Percentiles rank a stretch among this genome's conserved stretches.
These are phyloP conservation scores for Wallacemonas sp. DNA, from an alignment of 208 protist species.

Conservation along the genomic window DNA sequence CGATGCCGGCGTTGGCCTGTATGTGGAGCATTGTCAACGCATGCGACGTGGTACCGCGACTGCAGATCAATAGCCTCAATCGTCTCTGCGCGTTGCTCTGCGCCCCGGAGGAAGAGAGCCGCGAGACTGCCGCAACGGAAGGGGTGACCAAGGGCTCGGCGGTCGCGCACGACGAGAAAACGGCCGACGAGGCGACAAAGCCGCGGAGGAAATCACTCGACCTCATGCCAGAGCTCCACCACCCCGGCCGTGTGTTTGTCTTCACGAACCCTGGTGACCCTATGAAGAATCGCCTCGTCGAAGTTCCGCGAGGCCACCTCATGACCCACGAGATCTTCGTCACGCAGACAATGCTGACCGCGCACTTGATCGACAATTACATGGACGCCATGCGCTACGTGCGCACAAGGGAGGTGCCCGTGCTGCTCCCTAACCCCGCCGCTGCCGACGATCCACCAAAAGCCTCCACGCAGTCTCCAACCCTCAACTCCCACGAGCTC, in stretches of 20 bases:
- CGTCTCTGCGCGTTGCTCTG: constrained; percentile 23
- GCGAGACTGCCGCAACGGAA: background rate
- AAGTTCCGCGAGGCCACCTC: constrained; percentile 51
- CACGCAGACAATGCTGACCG: constrained; percentile 39
- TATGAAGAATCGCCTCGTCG: constrained; percentile 41
- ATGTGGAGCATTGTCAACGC: constrained; percentile 58
- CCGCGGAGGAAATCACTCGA: constrained; percentile 8
- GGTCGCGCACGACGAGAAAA: background rate
- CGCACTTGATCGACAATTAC: constrained; percentile 52
- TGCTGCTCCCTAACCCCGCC: background rate
- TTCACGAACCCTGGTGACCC: constrained; percentile 44
- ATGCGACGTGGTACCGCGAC: constrained; percentile 48
- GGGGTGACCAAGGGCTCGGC: background rate
- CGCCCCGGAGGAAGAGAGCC: background rate
- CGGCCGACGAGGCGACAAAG: background rate
- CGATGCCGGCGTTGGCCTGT: background rate
- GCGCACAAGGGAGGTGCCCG: background rate
- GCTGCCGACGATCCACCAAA: background rate
- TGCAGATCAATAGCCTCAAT: constrained; percentile 71
- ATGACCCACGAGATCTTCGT: constrained; percentile 58
- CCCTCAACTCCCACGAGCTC: background rate
- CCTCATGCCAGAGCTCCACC: constrained; percentile 49
- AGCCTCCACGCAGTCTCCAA: background rate
- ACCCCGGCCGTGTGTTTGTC: constrained; percentile 54
- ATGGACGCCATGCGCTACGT: constrained; percentile 19